These are phyloP conservation scores for Thraustochytrium striatum DNA, from an alignment of 352 stramenopile species.

Conservation along the genomic window DNA sequence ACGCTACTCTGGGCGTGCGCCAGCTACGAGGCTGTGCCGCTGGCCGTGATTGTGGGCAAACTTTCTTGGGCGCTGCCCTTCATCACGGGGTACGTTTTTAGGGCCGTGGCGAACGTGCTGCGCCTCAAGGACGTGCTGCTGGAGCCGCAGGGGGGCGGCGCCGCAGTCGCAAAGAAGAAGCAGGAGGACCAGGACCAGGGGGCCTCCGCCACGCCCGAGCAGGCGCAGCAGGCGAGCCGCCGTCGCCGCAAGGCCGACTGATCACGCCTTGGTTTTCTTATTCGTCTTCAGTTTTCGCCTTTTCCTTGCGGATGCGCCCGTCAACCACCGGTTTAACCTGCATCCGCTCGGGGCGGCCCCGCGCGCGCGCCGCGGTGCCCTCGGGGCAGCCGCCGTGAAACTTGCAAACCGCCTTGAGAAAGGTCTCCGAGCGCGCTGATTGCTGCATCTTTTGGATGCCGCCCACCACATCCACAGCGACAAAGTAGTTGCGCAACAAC, in stretches of 20 bases:
- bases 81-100: conserved; percentile 34
- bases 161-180: too few relatives aligned
- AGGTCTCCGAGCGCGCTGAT: conserved; percentile 12
- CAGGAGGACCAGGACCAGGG: too few relatives aligned
- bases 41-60: conserved; percentile 14
- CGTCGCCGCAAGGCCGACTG: too few relatives aligned
- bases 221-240: too few relatives aligned
- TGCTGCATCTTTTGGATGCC: conserved; percentile 4
- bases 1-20: conserved; percentile 41
- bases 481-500: conserved; percentile 53
- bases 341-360: too few relatives aligned
- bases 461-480: neutral
- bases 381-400: neutral
- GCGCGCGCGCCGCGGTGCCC: conserved; percentile 1
- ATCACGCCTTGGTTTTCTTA: too few relatives aligned
- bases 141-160: neutral
- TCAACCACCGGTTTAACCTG: conserved; percentile 1
- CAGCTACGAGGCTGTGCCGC: conserved; percentile 11
- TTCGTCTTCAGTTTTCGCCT: too few relatives aligned
- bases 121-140: neutral
- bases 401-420: conserved; percentile 40
- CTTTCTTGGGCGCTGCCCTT: neutral
- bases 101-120: neutral
- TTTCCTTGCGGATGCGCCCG: conserved; percentile 17
- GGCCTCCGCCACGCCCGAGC: too few relatives aligned